Evolutionary conservation across 1,139 yeast genomes (phyloP).

Genomic region (Neolecta irregularis): DNA sequence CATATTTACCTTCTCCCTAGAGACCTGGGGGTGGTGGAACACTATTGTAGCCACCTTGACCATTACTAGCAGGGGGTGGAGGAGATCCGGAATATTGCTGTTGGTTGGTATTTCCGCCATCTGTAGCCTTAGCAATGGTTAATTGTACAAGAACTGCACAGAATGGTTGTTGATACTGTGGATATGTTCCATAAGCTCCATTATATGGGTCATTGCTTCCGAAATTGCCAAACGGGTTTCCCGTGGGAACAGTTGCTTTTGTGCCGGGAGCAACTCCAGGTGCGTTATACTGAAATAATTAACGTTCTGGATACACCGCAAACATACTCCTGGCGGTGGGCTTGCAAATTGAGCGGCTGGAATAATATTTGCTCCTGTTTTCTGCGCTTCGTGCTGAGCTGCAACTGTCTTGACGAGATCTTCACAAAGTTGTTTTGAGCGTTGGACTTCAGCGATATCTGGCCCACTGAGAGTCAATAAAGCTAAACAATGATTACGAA

Average conservation of each 20-base stretch:
- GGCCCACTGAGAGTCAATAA: constrained; percentile 17
- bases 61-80: too few relatives aligned
- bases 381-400: constrained; percentile 19
- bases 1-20: constrained; percentile 3
- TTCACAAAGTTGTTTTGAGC: constrained; percentile 23
- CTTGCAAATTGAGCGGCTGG: constrained; percentile 7
- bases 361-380: constrained; percentile 7
- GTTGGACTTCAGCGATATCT: constrained; percentile 19
- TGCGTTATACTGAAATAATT: constrained; percentile 1
- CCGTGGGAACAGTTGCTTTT: constrained; percentile 1
- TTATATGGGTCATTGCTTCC: constrained; percentile 1
- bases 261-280: background rate
- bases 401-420: constrained; percentile 24
- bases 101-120: too few relatives aligned
- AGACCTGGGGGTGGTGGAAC: too few relatives aligned
- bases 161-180: too few relatives aligned
- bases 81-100: too few relatives aligned
- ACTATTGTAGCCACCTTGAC: too few relatives aligned
- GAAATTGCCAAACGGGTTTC: too few relatives aligned
- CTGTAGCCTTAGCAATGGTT: too few relatives aligned
- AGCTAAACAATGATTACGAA: constrained; percentile 3
- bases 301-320: constrained; percentile 3
- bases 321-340: constrained; percentile 5
- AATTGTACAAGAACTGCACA: too few relatives aligned
- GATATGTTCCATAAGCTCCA: too few relatives aligned